Base-by-base conservation (phyloP, 2,329 filamentous ascomycete genomes). In the Epichloe baconii region DNA sequence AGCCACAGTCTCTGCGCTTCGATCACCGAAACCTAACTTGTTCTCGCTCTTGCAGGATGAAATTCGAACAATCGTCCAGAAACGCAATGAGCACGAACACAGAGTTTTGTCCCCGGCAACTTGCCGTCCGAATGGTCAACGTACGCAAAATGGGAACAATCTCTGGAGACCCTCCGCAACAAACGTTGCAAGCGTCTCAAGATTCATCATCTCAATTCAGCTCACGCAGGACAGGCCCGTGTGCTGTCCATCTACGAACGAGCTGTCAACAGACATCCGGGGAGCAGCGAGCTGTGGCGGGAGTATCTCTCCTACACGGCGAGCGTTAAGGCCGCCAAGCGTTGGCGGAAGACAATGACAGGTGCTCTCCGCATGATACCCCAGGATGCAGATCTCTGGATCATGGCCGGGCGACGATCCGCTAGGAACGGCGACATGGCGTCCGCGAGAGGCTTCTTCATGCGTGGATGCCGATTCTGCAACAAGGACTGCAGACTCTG, bases 11-110 rank as follows among this genome's bases (percentile, higher is more conserved):
- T 15, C 1, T 12, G 10, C 43, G 31, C 11, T 31, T 14, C 5
- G 2, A 15, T 15, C 31, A 3, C 5, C 6, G 5, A 34, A 48
- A 2, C 15, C 37, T 41, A 23, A 38, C 43, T 34, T 21, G 8
- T 42, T 14, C 14, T 3, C 5, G 48, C 6, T n/a, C 6, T 7
- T 10, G n/a, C 60, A 93, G 82, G 86, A 94, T 58, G 91, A 98
- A 67, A 95, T 98, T 64, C 79, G 81, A 55, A 84, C 85, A 44
- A 89, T 98, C 57, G 85, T 94, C 49, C 83, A 84, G 64, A 95
- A 93, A 67, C 83, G 93, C 59, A 95, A 88, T 62, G 86, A 94
- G 60, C 94, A 90, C 65, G 93, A 98, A 67, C 91, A 96, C 70
- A 85, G 83, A 52, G 80, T 97, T 58, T 86, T 95, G 55, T 83